Evolutionary conservation across 257 asterid species (phyloP), one percentile per base, ranked within the genome.

Genomic region (Cordia subcordata): DNA sequence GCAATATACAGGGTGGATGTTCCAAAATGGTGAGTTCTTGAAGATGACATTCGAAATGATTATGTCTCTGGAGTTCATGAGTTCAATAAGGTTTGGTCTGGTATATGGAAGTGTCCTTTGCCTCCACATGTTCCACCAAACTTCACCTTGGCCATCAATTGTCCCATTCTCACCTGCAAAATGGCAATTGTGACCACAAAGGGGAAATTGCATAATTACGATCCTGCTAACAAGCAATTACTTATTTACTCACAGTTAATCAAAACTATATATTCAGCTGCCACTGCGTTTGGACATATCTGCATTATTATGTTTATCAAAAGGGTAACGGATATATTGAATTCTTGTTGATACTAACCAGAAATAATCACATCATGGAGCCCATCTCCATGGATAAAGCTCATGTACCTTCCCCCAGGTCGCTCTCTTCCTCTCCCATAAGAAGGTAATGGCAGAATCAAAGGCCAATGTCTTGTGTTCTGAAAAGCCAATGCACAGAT

Each of bases 111-210:
- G 99, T 62, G 92, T 81, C 65, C 96, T 54, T 60, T 55, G 82
- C 70, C 96, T 86, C 97, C 97, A 89, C 97, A 85, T 86, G 78
- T 85, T 75, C 97, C 99, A 93, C 99, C 99, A 93, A 18, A 80
- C 79, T 53, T 75, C 81, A 55, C 99, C 99, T 77, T 89, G 94
- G 27, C 99, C 99, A 68, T 93, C 97, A 60, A 93, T 89, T 11
- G 97, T 89, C 53, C 99, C 99, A 71, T 89, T 93, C 79, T 93
- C 96, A 49, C 99, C 97, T 87, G 39, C 45, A 22, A 55, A 51
- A 20, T 18, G 16, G 5, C 37, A 52, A 11, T 17, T 20, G 35
- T 27, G 4, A 6, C 35, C 35, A 27, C 4, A 27, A 27, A 27
- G 35, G 6, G 6, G 6, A 27, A 27, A 27, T 27, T 27, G 35